Evolutionary conservation across 2,329 filamentous ascomycete genomes (phyloP).

Genomic region (Calonectria leucothoes): DNA sequence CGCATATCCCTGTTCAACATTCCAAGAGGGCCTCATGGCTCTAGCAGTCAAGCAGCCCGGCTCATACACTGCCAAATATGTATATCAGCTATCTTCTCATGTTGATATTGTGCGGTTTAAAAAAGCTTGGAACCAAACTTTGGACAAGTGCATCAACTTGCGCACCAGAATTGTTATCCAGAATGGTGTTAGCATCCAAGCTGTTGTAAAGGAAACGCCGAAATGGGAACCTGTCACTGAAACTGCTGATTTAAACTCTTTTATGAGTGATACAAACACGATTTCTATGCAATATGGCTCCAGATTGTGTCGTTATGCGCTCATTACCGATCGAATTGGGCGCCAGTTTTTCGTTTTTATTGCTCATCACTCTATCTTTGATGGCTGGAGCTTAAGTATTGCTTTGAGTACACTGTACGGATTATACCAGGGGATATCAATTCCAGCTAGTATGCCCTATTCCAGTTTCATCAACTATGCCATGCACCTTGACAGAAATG

Average conservation of each 20-base stretch:
- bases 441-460: background rate
- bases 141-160: background rate
- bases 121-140: background rate
- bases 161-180: background rate
- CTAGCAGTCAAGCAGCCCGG: conserved; percentile 16
- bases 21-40: conserved; percentile 50
- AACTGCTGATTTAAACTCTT: background rate
- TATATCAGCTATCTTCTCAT: background rate
- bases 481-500: background rate
- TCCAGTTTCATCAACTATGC: background rate
- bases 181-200: background rate
- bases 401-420: background rate
- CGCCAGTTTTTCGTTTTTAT: background rate
- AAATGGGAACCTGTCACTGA: background rate
- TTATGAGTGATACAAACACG: background rate
- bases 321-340: background rate
- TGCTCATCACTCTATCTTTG: background rate
- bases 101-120: background rate
- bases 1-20: conserved; percentile 48
- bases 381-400: background rate
- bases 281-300: background rate
- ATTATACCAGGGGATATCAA: background rate
- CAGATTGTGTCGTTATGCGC: background rate
- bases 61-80: conserved; percentile 13
- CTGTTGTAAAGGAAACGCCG: background rate